Percentiles rank a stretch among this genome's conserved stretches.
These are phyloP conservation scores for Apostasia ramifera DNA, from an alignment of 106 monocot genomes.

Conservation along the genomic window DNA sequence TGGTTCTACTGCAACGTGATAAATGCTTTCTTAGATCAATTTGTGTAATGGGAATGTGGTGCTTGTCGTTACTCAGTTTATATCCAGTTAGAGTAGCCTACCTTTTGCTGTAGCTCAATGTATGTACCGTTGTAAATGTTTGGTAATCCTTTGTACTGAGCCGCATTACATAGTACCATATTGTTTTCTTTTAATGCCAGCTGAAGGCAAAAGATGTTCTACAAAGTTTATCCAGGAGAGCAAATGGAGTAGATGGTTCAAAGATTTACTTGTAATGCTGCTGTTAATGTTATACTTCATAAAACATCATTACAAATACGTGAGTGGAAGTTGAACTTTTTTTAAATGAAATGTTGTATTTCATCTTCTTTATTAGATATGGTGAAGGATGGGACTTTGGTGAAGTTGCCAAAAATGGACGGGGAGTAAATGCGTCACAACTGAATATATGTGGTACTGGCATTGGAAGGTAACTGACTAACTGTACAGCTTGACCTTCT, in stretches of 20 bases:
- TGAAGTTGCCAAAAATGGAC: conserved; percentile 81
- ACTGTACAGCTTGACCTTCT: too few species aligned
- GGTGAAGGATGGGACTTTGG: conserved; percentile 97
- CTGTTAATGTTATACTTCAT: background rate
- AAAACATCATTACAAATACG: background rate
- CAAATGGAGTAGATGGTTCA: conserved; percentile 77
- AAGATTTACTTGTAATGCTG: conserved; percentile 70
- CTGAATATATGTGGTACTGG: conserved; percentile 70
- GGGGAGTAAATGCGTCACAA: conserved; percentile 86
- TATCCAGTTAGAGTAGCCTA: too few species aligned
- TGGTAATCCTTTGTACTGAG: too few species aligned
- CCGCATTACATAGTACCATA: background rate
- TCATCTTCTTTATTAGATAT: conserved; percentile 34
- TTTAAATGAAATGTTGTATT: background rate
- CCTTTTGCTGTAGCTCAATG: too few species aligned
- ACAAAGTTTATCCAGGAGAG: conserved; percentile 45
- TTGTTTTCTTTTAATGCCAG: conserved; percentile 21
- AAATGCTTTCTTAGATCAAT: too few species aligned
- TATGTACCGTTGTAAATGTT: too few species aligned
- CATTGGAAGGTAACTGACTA: conserved; percentile 84
- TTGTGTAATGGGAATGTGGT: too few species aligned
- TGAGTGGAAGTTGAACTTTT: background rate
- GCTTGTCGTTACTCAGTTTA: too few species aligned
- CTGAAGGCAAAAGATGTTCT: conserved; percentile 63
- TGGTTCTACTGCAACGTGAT: too few species aligned